These are phyloP conservation scores for Epichloe gansuensis DNA, from an alignment of 2,329 filamentous ascomycete genomes.

Conservation along the genomic window DNA sequence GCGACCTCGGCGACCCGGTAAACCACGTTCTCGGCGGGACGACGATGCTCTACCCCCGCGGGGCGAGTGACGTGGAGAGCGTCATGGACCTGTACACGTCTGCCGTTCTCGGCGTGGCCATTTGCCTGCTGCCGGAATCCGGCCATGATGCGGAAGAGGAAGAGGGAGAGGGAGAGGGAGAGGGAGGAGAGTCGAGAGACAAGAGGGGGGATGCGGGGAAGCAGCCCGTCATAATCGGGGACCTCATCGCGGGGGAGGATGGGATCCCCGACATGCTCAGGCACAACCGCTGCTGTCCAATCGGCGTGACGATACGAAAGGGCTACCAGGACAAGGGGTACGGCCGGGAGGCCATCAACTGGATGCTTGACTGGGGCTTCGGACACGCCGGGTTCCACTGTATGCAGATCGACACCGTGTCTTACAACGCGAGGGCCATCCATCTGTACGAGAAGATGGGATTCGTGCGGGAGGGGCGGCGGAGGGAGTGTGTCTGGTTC, in stretches of 20 bases:
- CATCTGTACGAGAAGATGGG: conserved; percentile 32
- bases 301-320: conserved; percentile 25
- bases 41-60: neutral
- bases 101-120: neutral
- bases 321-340: conserved; percentile 28
- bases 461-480: conserved; percentile 30
- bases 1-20: neutral
- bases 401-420: conserved; percentile 26
- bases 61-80: neutral
- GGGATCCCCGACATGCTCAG: no score
- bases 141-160: no score
- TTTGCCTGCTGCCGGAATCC: neutral
- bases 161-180: no score
- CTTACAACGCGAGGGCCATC: conserved; percentile 29
- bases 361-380: conserved; percentile 35
- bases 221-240: no score
- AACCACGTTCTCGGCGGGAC: neutral
- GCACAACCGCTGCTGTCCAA: neutral
- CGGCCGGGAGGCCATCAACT: conserved; percentile 32
- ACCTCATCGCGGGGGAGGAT: no score
- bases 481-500: conserved; percentile 28
- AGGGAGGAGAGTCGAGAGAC: no score
- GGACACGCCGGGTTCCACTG: conserved; percentile 29
- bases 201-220: no score
- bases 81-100: neutral